phyloP scores from a whole-genome alignment of 805 yeast genomes.

The Kodamaea nitidulidarum region DNA sequence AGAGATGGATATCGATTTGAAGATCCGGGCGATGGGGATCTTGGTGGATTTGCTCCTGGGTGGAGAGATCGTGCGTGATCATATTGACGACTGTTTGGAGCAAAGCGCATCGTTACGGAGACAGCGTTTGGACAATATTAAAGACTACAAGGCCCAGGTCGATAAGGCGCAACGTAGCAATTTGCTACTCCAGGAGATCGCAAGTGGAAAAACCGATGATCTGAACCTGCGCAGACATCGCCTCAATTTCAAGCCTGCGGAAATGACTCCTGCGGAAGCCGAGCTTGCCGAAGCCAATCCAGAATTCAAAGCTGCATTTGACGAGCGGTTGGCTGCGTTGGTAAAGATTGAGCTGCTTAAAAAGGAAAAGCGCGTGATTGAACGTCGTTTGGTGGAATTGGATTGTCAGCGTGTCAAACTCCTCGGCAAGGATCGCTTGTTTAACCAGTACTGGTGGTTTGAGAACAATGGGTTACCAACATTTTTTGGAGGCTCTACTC shows the following conservation, averaged over 20 bases:
- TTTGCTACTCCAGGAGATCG: conserved; percentile 3
- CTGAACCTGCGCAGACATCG: conserved; percentile 10
- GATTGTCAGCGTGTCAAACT: conserved; percentile 75
- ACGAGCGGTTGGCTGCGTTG: conserved; percentile 40
- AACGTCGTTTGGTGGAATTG: conserved; percentile 57
- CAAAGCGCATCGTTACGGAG: conserved; percentile 51
- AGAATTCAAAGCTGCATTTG: conserved; percentile 41
- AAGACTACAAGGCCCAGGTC: conserved; percentile 51
- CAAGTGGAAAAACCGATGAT: conserved; percentile 5
- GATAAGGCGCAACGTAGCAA: conserved; percentile 47
- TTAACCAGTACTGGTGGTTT: conserved; percentile 93
- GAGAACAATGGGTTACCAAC: conserved; percentile 79
- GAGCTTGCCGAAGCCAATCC: conserved; percentile 38
- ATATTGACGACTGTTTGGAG: conserved; percentile 67
- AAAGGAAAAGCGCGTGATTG: conserved; percentile 49
- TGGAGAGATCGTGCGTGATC: conserved; percentile 54
- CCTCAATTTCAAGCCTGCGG: conserved; percentile 21
- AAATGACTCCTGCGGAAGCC: conserved; percentile 39
- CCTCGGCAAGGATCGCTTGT: conserved; percentile 79
- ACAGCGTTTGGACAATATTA: conserved; percentile 58
- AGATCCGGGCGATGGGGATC: conserved; percentile 56
- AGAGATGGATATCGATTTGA: conserved; percentile 47
- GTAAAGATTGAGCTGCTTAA: conserved; percentile 44
- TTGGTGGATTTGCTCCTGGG: conserved; percentile 59
- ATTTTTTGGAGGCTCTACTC: conserved; percentile 34